Base-by-base conservation (phyloP, 2,329 filamentous ascomycete genomes). In the Xylaria sp. region DNA sequence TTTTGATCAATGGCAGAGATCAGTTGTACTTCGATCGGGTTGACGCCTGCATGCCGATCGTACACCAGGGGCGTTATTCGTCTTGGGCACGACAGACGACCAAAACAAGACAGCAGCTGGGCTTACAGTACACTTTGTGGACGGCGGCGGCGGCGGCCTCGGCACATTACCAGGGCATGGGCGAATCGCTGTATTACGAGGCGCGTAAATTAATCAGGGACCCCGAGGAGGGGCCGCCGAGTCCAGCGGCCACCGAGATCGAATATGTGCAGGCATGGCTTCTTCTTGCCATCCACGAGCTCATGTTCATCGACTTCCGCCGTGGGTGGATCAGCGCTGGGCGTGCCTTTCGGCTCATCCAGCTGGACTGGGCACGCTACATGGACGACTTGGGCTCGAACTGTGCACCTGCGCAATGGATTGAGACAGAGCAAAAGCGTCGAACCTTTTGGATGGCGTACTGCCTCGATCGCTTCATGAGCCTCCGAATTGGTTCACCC, bases 371-470 rank as follows among this genome's bases (percentile, higher is more conserved):
- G 28, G 67, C 81, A 12, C 75, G 80, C 64, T 78, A 82, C 46
- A 70, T 80, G n/a, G 80, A 82, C 48, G 54, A 65, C 57, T 37
- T 72, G 46, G 63, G 66, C 69, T 50, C 41, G 2, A 63, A 63
- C 10, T 56, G 51, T 46, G 59, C 34, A 2, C 46, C 65, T 4
- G 46, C 56, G 23, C 73, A 75, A n/a, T 78, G 73, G 69, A 73
- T 77, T 10, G 75, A 78, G n/a, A 69, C 74, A 9, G 81, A 82
- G 67, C 77, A 81, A 65, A 77, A 74, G 51, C 67, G 81, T 15
- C 69, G 81, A n/a, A 78, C 77, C 0, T 82, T 82, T 69, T 82
- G 81, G 81, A 77, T 82, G 76, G 81, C 80, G 0, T 82, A 80
- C 63, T 76, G 73, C 13, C 67, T 82, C 18, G 81, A 82, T 71